phyloP scores from a whole-genome alignment of 805 yeast genomes.

The Candida coleopterorum region DNA sequence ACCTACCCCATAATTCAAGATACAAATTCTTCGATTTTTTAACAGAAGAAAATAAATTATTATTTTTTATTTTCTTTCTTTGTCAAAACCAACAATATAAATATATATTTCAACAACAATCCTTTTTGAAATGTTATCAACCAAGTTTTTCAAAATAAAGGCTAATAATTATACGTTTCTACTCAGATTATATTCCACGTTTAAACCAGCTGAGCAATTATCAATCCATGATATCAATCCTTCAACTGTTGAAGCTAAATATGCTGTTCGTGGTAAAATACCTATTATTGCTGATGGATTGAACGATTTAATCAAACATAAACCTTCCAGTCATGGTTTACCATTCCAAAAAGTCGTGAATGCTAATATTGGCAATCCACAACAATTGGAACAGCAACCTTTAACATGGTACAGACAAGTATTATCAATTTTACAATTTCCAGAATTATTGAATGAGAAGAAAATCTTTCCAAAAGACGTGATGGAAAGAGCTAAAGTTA shows the following conservation, averaged over 20 bases:
- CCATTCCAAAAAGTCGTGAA: constrained; percentile 77
- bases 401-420: constrained; percentile 94
- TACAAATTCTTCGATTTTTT: too few species aligned
- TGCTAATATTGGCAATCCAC: constrained; percentile 98
- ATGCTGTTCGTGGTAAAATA: constrained; percentile 92
- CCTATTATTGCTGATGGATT: constrained; percentile 93
- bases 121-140: too few species aligned
- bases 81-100: too few species aligned
- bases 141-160: neutral
- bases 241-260: constrained; percentile 76
- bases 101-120: too few species aligned
- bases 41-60: too few species aligned
- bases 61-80: too few species aligned
- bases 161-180: neutral
- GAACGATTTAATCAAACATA: constrained; percentile 44
- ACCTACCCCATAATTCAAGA: too few species aligned
- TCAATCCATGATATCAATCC: constrained; percentile 55
- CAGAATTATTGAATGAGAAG: constrained; percentile 48
- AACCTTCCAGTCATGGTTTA: constrained; percentile 52
- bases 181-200: constrained; percentile 5
- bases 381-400: constrained; percentile 91
- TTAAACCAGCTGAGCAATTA: constrained; percentile 13
- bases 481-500: constrained; percentile 57
- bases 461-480: constrained; percentile 59
- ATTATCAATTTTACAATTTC: constrained; percentile 79